Evolutionary conservation across 2,329 filamentous ascomycete species (phyloP).

Genomic region (Xylariales sp.): DNA sequence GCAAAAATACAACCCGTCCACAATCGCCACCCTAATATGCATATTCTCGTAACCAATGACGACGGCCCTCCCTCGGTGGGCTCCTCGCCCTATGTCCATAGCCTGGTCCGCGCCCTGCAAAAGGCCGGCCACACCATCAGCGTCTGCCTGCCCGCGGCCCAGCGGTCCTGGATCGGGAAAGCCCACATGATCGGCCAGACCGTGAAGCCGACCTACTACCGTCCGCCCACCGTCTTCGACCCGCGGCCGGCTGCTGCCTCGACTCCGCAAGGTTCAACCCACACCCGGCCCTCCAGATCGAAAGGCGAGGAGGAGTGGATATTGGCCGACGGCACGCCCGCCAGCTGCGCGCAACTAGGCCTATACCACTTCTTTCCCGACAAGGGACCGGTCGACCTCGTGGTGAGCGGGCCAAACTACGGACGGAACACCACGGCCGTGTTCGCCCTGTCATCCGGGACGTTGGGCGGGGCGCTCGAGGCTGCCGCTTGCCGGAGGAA

Average conservation of each 20-base stretch:
- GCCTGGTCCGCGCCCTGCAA: slow-evolving; percentile 66
- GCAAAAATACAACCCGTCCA: not conserved
- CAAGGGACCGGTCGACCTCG: slow-evolving; percentile 67
- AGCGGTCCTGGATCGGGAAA: slow-evolving; percentile 98
- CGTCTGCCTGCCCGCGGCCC: slow-evolving; percentile 83
- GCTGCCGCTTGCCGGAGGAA: slow-evolving; percentile 65
- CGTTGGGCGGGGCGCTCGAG: slow-evolving; percentile 72
- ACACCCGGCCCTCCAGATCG: slow-evolving; percentile 49
- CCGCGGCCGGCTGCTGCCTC: slow-evolving; percentile 34
- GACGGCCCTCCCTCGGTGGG: slow-evolving; percentile 75
- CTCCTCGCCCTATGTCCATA: slow-evolving; percentile 77
- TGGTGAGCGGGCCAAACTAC: slow-evolving; percentile 78
- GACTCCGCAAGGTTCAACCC: slow-evolving; percentile 58
- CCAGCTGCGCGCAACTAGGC: slow-evolving; percentile 77
- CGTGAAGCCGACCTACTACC: slow-evolving; percentile 80
- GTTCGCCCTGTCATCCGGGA: slow-evolving; percentile 73
- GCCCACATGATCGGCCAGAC: slow-evolving; percentile 92
- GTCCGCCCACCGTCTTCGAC: slow-evolving; percentile 38
- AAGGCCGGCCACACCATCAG: slow-evolving; percentile 79
- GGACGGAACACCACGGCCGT: slow-evolving; percentile 77
- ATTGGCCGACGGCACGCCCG: slow-evolving; percentile 75
- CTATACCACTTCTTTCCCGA: slow-evolving; percentile 75
- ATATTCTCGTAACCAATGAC: slow-evolving; percentile 69
- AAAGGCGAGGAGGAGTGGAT: slow-evolving; percentile 70
- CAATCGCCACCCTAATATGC: slow-evolving; percentile 37